Percentiles rank a stretch among this genome's conserved stretches.
Evolutionary conservation across 495 filamentous ascomycete genomes (phyloP).

Genomic region (Extremus antarcticus): DNA sequence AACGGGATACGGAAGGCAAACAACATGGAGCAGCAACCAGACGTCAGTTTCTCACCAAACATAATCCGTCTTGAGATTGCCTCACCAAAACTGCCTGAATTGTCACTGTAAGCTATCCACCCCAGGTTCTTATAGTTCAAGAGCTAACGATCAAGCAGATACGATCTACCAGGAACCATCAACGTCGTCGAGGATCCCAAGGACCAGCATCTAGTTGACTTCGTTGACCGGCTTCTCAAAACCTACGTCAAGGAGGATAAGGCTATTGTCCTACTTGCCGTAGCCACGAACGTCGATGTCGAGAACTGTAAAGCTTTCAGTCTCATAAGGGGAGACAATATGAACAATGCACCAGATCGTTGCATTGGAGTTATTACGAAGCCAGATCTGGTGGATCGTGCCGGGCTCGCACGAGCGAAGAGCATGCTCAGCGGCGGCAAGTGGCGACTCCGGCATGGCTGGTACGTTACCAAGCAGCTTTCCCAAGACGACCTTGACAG

Average conservation of each 20-base stretch:
- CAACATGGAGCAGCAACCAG: background rate
- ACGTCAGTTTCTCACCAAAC: constrained; percentile 62
- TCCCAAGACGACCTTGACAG: constrained; percentile 30
- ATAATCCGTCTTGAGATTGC: constrained; percentile 63
- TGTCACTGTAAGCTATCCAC: constrained; percentile 63
- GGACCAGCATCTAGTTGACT: constrained; percentile 48
- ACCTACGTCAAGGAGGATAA: constrained; percentile 53
- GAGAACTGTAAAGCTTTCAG: constrained; percentile 59
- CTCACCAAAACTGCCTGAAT: constrained; percentile 52
- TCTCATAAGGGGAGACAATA: constrained; percentile 37
- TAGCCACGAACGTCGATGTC: constrained; percentile 63
- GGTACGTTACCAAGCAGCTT: constrained; percentile 40
- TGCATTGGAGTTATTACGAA: constrained; percentile 75
- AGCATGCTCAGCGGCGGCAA: constrained; percentile 47
- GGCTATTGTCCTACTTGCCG: constrained; percentile 62
- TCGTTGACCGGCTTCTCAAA: constrained; percentile 57
- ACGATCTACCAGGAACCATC: constrained; percentile 73
- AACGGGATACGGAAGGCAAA: constrained; percentile 6
- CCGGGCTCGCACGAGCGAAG: constrained; percentile 42
- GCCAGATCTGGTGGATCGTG: constrained; percentile 51
- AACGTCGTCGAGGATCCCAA: constrained; percentile 47
- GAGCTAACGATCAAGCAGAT: background rate
- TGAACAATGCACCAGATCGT: constrained; percentile 45
- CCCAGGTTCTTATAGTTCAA: no score
- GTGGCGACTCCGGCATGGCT: constrained; percentile 37